phyloP scores from a whole-genome alignment of 129 eudicot genomes.

The Sambucus nigra region DNA sequence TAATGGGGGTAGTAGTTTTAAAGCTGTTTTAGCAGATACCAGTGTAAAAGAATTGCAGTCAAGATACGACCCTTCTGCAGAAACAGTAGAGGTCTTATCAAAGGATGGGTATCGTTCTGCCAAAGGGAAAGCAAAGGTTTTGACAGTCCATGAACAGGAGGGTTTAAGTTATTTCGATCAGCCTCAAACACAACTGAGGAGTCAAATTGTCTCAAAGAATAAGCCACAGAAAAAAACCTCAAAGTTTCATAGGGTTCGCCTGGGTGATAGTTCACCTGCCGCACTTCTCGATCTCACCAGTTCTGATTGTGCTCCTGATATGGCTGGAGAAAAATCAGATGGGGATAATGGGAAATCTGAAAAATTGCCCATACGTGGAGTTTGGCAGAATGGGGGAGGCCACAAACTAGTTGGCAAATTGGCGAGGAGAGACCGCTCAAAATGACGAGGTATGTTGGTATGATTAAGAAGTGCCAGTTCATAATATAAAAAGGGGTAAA shows the following conservation, averaged over 20 bases:
- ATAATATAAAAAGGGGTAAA: no score
- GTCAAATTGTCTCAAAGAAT: slow-evolving; percentile 13
- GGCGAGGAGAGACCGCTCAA: no score
- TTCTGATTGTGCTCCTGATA: slow-evolving; percentile 11
- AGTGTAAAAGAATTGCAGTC: slow-evolving; percentile 12
- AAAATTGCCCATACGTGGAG: slow-evolving; percentile 16
- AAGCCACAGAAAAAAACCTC: slow-evolving; percentile 17
- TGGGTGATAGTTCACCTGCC: slow-evolving; percentile 21
- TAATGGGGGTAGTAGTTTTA: background rate
- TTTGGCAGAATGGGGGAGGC: slow-evolving; percentile 28
- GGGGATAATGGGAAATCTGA: slow-evolving; percentile 1
- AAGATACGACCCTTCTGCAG: slow-evolving; percentile 7
- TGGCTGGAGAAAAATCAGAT: slow-evolving; percentile 5
- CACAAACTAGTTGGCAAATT: slow-evolving; percentile 16
- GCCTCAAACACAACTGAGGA: background rate
- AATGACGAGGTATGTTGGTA: no score
- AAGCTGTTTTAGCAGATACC: slow-evolving; percentile 3
- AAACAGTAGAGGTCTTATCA: slow-evolving; percentile 6
- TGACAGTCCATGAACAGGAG: background rate
- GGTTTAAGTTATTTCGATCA: background rate
- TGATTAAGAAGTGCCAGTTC: background rate
- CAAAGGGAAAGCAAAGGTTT: slow-evolving; percentile 14
- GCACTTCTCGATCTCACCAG: slow-evolving; percentile 7
- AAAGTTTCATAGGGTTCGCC: slow-evolving; percentile 22
- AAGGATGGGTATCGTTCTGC: slow-evolving; percentile 14